A percentile compares a stretch with the other conserved stretches of the same genome.
Conservation (phyloP, 2,329 filamentous ascomycete species). For the Stagonosporopsis rhizophila region DNA sequence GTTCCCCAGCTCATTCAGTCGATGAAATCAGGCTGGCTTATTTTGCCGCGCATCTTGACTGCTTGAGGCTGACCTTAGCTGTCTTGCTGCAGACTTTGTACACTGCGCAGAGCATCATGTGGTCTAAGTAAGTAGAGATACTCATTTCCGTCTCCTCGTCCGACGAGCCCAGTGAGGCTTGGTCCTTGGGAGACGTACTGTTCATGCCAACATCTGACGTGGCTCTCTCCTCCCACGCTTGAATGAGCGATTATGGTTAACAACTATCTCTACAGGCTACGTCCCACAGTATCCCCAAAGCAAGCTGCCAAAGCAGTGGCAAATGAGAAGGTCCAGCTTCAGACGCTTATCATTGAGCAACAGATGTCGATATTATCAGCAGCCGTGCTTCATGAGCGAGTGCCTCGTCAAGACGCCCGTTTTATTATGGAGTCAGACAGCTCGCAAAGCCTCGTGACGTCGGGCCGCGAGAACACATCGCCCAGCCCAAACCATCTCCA, state of each 20-base stretch:
- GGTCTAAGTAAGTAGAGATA: constrained; percentile 43
- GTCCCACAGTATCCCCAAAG: constrained; percentile 43
- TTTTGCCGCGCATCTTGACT: constrained; percentile 45
- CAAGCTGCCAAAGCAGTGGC: constrained; percentile 41
- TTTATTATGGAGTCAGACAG: constrained; percentile 42
- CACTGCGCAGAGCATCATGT: constrained; percentile 48
- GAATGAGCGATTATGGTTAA: no score
- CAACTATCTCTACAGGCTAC: constrained; percentile 26
- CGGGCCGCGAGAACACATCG: constrained; percentile 6
- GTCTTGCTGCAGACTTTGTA: constrained; percentile 50
- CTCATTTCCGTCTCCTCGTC: neutral
- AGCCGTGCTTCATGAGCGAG: constrained; percentile 26
- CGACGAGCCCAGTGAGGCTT: neutral
- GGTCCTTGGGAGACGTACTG: neutral
- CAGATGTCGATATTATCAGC: constrained; percentile 46
- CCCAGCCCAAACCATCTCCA: constrained; percentile 34
- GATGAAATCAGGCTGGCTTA: constrained; percentile 36
- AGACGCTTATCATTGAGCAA: constrained; percentile 50
- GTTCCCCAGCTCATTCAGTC: neutral
- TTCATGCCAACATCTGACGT: neutral
- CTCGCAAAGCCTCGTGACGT: constrained; percentile 33
- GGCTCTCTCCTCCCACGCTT: neutral
- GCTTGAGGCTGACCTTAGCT: constrained; percentile 44
- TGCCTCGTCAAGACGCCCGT: constrained; percentile 21
- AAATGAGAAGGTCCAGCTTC: constrained; percentile 48